Conservation (phyloP, 2,329 filamentous ascomycete genomes). For the Aspergillus pseudonomiae region DNA sequence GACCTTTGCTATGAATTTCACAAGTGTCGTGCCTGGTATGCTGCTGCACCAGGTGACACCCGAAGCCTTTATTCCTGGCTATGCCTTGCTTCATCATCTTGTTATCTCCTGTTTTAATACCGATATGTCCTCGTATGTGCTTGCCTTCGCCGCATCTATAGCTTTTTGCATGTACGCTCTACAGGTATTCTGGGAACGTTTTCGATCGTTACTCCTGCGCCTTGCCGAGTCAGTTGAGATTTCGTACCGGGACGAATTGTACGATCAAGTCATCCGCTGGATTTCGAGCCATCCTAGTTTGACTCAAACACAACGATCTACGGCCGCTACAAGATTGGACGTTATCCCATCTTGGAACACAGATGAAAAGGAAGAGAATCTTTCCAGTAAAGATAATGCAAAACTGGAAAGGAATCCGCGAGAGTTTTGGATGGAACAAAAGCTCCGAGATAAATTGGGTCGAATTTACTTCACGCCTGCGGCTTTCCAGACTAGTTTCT, state of each 20-base stretch:
- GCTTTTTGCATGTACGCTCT: not conserved
- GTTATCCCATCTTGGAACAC: not conserved
- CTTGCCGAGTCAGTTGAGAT: not conserved
- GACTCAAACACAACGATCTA: not conserved
- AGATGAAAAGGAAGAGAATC: not conserved
- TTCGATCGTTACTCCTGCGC: not conserved
- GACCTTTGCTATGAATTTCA: too few relatives aligned
- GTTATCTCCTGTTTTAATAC: not conserved
- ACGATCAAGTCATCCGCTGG: not conserved
- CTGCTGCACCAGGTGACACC: too few relatives aligned
- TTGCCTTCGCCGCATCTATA: not conserved
- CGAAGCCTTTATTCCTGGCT: not conserved
- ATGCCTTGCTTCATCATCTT: not conserved
- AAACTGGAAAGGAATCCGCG: slow-evolving; percentile 1
- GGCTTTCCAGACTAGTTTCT: not conserved
- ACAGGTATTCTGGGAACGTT: not conserved
- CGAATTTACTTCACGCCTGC: slow-evolving; percentile 5
- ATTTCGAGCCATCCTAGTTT: not conserved
- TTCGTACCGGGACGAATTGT: not conserved
- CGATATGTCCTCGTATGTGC: not conserved
- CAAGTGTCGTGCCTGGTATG: too few relatives aligned
- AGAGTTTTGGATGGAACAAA: slow-evolving; percentile 7
- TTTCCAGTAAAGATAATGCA: slow-evolving; percentile 1
- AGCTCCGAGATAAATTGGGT: not conserved
- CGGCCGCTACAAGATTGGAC: not conserved